Evolutionary conservation across 2,329 filamentous ascomycete genomes (phyloP), one percentile per base, ranked within the genome.

Genomic region (Colletotrichum lupini): DNA sequence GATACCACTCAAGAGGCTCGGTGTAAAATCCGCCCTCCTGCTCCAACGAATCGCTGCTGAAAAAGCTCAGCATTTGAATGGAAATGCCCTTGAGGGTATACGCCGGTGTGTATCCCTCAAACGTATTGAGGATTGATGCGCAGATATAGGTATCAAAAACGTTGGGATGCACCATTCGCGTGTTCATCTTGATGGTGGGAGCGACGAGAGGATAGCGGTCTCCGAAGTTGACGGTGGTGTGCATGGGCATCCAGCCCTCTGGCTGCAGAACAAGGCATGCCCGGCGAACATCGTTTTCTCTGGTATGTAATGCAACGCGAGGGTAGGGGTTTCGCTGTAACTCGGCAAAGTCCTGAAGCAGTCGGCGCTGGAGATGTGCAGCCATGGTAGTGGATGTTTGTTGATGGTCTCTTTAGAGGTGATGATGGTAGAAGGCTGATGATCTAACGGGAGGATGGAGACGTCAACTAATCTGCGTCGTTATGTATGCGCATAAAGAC

Each of bases 41-140:
- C 69, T 88, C 85, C 3, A 88, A 64, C 2, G 68, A 80, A 1
- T 86, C 83, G 74, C 86, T 88, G 30, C 80, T 80, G 76, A 88
- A 88, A 78, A 89, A 87, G 75, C 86, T 87, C 3, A 88, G 78
- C n/a, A 88, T 73, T 77, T 88, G 86, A 28, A 88, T 88, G 19
- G 85, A 82, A 26, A 88, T 83, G 3, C 81, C 83, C 68, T 87
- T 87, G 28, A 88, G 79, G 0, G 86, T 88, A 71, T 88, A 88
- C 0, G 86, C 87, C 1, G 86, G 83, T 0, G 86, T 88, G 75
- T 86, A 87, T 1, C 81, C 85, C 22, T 85, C 81, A 2, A 37
- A 67, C 0, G 76, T 82, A 72, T 84, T 84, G 37, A 88, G 80
- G 4, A 88, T 87, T 0, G 81, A 83, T 1, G 85, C 85, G 75